Conservation (phyloP, 1,139 yeast genomes). For the Yamadazyma pseudoaaseri region DNA sequence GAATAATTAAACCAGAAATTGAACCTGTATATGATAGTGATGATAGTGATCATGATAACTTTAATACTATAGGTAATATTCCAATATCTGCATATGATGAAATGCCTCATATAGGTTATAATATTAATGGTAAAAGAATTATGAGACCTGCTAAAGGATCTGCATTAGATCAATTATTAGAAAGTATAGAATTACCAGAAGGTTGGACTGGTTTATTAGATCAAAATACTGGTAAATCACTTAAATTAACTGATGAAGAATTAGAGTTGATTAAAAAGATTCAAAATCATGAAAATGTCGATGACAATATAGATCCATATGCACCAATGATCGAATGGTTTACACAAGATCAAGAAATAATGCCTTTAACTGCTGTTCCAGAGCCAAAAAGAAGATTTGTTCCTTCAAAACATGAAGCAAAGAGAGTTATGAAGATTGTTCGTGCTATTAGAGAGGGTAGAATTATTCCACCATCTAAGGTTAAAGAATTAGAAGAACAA, state of each 20-base stretch:
- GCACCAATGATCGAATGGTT: conserved; percentile 97
- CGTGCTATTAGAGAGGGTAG: conserved; percentile 95
- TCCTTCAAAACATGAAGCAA: conserved; percentile 96
- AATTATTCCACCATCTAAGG: conserved; percentile 71
- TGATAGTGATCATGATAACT: conserved; percentile 82
- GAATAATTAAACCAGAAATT: conserved; percentile 83
- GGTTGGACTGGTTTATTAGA: conserved; percentile 98
- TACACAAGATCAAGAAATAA: conserved; percentile 77
- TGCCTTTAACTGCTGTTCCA: conserved; percentile 91
- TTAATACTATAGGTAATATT: conserved; percentile 88
- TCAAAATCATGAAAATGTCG: conserved; percentile 82
- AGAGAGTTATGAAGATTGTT: conserved; percentile 93
- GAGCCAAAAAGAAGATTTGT: conserved; percentile 97
- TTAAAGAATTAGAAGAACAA: conserved; percentile 50
- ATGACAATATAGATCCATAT: conserved; percentile 79
- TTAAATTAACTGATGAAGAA: conserved; percentile 87
- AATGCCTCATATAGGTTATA: conserved; percentile 96
- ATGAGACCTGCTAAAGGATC: conserved; percentile 99
- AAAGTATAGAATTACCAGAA: conserved; percentile 88
- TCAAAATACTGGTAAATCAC: conserved; percentile 82
- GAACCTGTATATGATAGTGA: conserved; percentile 92
- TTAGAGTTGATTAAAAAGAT: conserved; percentile 83
- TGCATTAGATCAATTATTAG: conserved; percentile 86
- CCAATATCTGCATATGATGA: conserved; percentile 94
- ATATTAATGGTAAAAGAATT: conserved; percentile 93